Conservation (phyloP, 768 basidiomycete species). For the Termitomyces sp. region DNA sequence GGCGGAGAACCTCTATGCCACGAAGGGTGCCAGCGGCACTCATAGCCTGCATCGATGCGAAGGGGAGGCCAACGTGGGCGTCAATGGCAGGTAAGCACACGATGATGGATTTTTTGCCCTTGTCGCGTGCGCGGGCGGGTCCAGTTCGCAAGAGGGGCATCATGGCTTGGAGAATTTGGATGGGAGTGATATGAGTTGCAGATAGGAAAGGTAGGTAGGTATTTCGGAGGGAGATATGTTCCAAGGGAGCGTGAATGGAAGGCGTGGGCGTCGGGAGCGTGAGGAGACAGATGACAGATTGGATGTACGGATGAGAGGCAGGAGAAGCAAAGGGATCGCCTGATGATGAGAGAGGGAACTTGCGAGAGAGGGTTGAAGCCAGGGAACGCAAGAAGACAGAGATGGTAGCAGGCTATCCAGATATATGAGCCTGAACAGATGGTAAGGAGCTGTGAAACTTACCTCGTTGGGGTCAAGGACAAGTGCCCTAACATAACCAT, state of each 20-base stretch:
- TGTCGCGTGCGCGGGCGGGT: constrained; percentile 52
- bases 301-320: constrained; percentile 64
- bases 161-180: constrained; percentile 73
- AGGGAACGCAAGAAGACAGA: constrained; percentile 79
- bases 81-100: constrained; percentile 75
- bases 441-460: constrained; percentile 15
- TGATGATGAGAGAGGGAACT: constrained; percentile 73
- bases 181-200: constrained; percentile 73
- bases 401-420: constrained; percentile 61
- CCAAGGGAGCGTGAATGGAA: constrained; percentile 57
- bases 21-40: constrained; percentile 70
- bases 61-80: constrained; percentile 74
- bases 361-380: constrained; percentile 73
- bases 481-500: constrained; percentile 79
- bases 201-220: constrained; percentile 70
- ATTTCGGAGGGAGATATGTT: constrained; percentile 60
- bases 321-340: constrained; percentile 81
- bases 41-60: constrained; percentile 66
- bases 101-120: constrained; percentile 58
- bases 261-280: constrained; percentile 44
- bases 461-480: constrained; percentile 82
- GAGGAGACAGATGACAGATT: constrained; percentile 76
- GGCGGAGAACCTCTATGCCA: constrained; percentile 67
- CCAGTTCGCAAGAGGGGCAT: constrained; percentile 73
- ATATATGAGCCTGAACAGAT: neutral